Conservation (phyloP, 139 green algal genomes). For the Coelastrella sp. region DNA sequence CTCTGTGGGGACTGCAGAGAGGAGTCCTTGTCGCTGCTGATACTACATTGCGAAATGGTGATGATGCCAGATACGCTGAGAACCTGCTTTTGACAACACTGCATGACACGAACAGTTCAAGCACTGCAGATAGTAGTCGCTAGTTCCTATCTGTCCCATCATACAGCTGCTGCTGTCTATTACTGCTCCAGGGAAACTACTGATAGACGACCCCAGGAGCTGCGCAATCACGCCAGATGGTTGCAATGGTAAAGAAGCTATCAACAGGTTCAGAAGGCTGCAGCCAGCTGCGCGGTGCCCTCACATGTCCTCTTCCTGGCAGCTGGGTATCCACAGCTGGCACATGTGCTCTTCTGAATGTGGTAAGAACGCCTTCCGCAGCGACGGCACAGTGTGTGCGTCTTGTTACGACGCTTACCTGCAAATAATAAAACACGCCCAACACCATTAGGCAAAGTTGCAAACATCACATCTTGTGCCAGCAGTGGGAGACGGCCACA, state of each 20-base stretch:
- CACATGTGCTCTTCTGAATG: conserved; percentile 97
- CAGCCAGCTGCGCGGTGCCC: conserved; percentile 25
- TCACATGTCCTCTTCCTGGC: conserved; percentile 95
- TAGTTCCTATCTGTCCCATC: not conserved
- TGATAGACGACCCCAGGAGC: too few relatives aligned
- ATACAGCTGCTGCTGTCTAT: not conserved
- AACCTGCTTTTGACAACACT: not conserved
- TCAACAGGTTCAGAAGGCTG: not conserved
- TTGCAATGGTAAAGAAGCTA: too few relatives aligned
- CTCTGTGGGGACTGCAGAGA: too few relatives aligned
- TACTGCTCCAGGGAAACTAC: too few relatives aligned
- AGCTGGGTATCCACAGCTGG: conserved; percentile 94
- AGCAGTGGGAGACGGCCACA: not conserved
- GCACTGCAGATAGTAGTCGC: too few relatives aligned
- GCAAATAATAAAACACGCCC: not conserved
- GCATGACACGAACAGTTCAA: not conserved
- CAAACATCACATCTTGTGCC: too few relatives aligned
- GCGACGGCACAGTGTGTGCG: conserved; percentile 95
- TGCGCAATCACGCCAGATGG: too few relatives aligned
- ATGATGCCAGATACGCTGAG: not conserved
- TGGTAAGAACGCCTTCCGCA: conserved; percentile 93
- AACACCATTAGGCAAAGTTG: not conserved
- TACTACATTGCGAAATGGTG: too few relatives aligned
- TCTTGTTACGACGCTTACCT: conserved; percentile 70
- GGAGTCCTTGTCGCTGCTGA: too few relatives aligned